Evolutionary conservation across 2,329 filamentous ascomycete genomes (phyloP).

Genomic region (Ilyonectria mors-panacis): DNA sequence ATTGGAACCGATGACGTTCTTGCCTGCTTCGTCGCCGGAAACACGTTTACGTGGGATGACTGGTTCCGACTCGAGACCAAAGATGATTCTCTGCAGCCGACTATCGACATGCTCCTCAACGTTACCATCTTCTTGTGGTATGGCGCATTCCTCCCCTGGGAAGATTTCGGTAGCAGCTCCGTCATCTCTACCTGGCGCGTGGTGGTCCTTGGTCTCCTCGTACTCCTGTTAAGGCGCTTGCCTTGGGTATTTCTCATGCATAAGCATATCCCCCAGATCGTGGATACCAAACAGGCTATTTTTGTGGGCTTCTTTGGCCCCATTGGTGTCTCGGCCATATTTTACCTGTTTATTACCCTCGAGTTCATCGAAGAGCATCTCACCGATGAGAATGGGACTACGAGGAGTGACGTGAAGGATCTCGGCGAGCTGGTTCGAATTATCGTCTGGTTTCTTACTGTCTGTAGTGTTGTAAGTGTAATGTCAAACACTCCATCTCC

Average conservation of each 20-base stretch:
- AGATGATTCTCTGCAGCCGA: conserved; percentile 94
- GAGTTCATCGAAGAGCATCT: conserved; percentile 76
- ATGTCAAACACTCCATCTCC: fast-evolving
- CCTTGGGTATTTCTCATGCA: conserved; percentile 83
- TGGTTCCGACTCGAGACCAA: conserved; percentile 92
- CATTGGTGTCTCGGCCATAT: conserved; percentile 90
- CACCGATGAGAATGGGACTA: conserved; percentile 69
- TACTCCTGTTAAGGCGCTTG: conserved; percentile 82
- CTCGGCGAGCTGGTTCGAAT: conserved; percentile 78
- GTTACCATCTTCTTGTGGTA: conserved; percentile 92
- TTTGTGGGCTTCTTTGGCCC: conserved; percentile 96
- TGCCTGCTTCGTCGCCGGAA: conserved; percentile 93
- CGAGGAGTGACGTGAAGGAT: conserved; percentile 75
- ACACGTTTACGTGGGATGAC: conserved; percentile 92
- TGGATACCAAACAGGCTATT: conserved; percentile 79
- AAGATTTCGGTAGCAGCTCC: conserved; percentile 73
- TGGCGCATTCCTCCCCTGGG: conserved; percentile 88
- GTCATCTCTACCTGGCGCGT: conserved; percentile 83
- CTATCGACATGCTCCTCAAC: conserved; percentile 95
- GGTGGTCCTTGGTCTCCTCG: conserved; percentile 79
- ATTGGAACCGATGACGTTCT: conserved; percentile 91
- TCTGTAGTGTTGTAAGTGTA: conserved; percentile 84
- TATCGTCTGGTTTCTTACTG: conserved; percentile 88
- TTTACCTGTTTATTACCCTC: conserved; percentile 86
- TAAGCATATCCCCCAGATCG: conserved; percentile 84